Percentiles rank a stretch among this genome's conserved stretches.
Evolutionary conservation across 2,329 filamentous ascomycete genomes (phyloP).

Genomic region (Colletotrichum sp.): DNA sequence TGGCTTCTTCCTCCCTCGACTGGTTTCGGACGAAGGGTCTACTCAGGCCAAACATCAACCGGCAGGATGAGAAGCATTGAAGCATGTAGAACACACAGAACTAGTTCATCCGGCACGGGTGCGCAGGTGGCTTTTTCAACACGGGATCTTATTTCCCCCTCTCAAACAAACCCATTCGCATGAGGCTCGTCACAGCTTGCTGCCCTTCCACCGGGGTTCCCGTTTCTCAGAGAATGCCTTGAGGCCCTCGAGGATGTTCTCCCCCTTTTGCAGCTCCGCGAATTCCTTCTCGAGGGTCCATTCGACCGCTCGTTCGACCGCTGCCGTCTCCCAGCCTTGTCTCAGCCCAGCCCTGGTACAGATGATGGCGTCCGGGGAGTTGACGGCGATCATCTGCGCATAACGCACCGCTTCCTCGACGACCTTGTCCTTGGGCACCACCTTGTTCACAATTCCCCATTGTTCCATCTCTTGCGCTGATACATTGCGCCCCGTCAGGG

Average conservation of each 20-base stretch:
- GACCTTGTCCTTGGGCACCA: constrained; percentile 16
- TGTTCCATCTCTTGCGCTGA: constrained; percentile 26
- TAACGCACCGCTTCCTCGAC: constrained; percentile 24
- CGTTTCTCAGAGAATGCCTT: constrained; percentile 32
- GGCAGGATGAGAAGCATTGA: not conserved
- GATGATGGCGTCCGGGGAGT: constrained; percentile 40
- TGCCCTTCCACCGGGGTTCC: constrained; percentile 31
- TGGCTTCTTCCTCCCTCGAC: not conserved
- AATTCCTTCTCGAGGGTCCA: constrained; percentile 33
- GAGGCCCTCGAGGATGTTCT: constrained; percentile 33
- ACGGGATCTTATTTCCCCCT: not conserved
- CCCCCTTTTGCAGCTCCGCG: constrained; percentile 32
- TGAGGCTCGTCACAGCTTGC: constrained; percentile 24
- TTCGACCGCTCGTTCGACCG: constrained; percentile 39
- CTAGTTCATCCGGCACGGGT: not conserved
- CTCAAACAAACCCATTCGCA: not conserved
- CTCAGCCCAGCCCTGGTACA: constrained; percentile 44
- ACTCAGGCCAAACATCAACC: not conserved
- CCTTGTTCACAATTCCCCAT: constrained; percentile 28
- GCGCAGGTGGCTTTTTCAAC: not conserved
- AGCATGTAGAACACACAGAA: not conserved
- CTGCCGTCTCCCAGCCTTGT: constrained; percentile 42
- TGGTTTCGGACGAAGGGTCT: not conserved
- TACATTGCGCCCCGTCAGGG: constrained; percentile 25
- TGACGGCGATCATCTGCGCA: constrained; percentile 17